Evolutionary conservation across 164 flowering plant genomes (phyloP), one percentile per base, ranked within the genome.

Genomic region (Annona cherimola): DNA sequence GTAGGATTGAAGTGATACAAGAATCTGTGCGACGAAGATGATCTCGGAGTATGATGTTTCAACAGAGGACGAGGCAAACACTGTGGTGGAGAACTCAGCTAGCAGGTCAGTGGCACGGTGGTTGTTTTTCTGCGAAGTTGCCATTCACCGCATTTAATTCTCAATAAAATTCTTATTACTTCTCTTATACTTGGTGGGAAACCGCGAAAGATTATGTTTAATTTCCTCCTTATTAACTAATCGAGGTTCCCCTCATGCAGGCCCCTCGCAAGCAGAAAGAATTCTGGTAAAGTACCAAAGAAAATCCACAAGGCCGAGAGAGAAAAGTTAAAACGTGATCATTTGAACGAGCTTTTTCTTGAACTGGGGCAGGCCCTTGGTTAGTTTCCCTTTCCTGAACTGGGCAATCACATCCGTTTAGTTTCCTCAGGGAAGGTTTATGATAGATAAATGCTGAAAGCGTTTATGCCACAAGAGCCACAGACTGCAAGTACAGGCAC

Each of bases 251-350:
- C 50, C 42, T 61, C 45, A 8, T 74, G 79, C 84, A 90, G 94
- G 79, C 66, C 77, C 68, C 63, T 40, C 69, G 63, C 87, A 35
- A 70, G 70, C 14, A 88, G 84, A 76, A 90, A 77, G 79, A 89
- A 55, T 46, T 76, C 50, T 39, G 82, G 73, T n/a, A 92, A 83
- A 81, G 80, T 81, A 73, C 92, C 97, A 12, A 90, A 81, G 80
- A 90, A 86, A 73, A 80, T 85, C 71, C 88, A 88, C 82, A 94
- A 94, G 81, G 87, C 98, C 64, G 96, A 84, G 77, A 86, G 98
- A 82, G 98, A 94, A 85, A 94, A 87, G 75, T 54, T 82, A 79
- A 94, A 94, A 79, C 90, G 97, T 55, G 96, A 92, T 72, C 88
- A 88, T 43, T 79, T 89, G 80, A 90, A 92, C 81, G 95, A 88